phyloP scores from a whole-genome alignment of 2,329 filamentous ascomycete genomes.

The Colletotrichum navitas region DNA sequence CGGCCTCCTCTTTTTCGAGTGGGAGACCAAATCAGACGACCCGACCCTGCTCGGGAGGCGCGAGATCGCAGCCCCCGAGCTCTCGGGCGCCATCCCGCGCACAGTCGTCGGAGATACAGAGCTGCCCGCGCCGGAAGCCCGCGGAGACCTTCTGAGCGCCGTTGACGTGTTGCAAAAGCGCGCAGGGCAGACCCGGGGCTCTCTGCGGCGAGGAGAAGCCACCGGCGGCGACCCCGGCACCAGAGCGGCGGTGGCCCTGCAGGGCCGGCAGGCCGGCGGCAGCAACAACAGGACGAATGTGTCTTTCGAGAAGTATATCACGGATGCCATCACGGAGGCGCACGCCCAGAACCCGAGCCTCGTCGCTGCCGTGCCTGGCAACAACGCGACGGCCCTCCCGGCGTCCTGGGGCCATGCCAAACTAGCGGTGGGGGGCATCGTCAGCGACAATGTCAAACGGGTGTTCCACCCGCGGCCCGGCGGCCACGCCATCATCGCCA shows the following conservation, averaged over 20 bases:
- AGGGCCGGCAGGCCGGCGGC: not conserved
- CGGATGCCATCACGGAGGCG: not conserved
- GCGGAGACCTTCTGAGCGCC: too few relatives aligned
- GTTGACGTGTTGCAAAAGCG: too few relatives aligned
- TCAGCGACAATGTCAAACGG: not conserved
- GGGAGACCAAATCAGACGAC: not conserved
- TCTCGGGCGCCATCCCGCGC: too few relatives aligned
- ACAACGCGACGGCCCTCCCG: not conserved
- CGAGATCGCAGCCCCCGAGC: not conserved
- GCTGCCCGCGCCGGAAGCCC: too few relatives aligned
- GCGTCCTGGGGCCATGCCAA: not conserved
- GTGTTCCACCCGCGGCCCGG: constrained; percentile 9
- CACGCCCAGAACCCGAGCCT: not conserved
- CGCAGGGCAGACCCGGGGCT: too few relatives aligned
- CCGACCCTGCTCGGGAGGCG: not conserved
- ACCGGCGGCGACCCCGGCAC: too few relatives aligned
- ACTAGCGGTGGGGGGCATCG: not conserved
- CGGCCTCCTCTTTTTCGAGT: constrained; percentile 6
- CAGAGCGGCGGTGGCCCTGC: not conserved
- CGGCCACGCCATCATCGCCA: constrained; percentile 10
- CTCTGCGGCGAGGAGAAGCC: too few relatives aligned
- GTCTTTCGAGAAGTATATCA: not conserved
- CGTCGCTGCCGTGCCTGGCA: not conserved
- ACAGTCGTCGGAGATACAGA: too few relatives aligned
- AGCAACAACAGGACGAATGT: too few relatives aligned